Evolutionary conservation across 2,329 filamentous ascomycete species (phyloP), one percentile per base, ranked within the genome.

Genomic region (Ophiostoma triangulosporum): DNA sequence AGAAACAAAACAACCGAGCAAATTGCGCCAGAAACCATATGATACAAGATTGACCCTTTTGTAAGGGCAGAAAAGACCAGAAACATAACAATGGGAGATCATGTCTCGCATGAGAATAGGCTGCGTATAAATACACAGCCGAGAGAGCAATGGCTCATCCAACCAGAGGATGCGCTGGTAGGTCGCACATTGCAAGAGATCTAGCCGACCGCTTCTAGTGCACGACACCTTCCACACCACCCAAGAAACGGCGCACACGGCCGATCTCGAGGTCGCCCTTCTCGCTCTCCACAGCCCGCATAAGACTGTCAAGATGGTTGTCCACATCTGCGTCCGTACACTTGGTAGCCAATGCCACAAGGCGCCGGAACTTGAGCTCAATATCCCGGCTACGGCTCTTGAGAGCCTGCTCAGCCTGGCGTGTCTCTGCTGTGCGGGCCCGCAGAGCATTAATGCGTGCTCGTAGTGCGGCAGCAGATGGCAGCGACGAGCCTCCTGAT

Each of bases 201-300:
- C n/a, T n/a, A 24, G 20, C 20, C 12, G 3, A 35, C 15, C 7
- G n/a, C 24, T 9, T 32, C 46, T 53, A 60, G 36, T 61, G 60
- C 15, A 62, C 63, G 11, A 64, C 77, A 2, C 78, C 81, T 62
- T 90, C 87, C 3, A 94, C 86, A 54, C 86, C 84, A 29, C 84
- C 78, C 54, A 95, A 70, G 64, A 95, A 94, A 51, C 89, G 80
- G 60, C 85, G 75, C 12, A 95, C 85, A 8, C 88, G 72, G 0
- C 78, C 80, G 8, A 91, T 80, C 63, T 94, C 88, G 1, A 88
- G 72, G 61, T 87, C 84, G 7, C 80, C 78, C 53, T 76, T 78
- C 65, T 96, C 90, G 62, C 89, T 95, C 68, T 95, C 91, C 3
- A 97, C 85, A 2, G 93, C 93, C 57, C 87, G 81, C 48, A 94